Percentiles rank a stretch among this genome's conserved stretches.
Conservation (phyloP, 164 flowering plant genomes). For the Protea cynaroides region DNA sequence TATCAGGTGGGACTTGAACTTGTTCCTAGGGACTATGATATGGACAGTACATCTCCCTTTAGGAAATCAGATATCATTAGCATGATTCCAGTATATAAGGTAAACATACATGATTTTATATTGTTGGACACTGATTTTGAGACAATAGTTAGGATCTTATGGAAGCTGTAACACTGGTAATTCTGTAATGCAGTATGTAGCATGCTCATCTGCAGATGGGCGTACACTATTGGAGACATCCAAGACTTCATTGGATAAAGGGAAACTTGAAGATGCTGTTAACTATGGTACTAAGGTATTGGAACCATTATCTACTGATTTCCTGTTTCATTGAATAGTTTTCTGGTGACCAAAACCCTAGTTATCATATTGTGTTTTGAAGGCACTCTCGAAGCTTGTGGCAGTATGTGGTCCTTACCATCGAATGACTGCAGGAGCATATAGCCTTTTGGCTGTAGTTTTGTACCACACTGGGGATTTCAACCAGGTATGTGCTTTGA, state of each 20-base stretch:
- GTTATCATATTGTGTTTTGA: slow-evolving; percentile 17
- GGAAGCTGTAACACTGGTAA: background rate
- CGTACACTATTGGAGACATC: slow-evolving; percentile 88
- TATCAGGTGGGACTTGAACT: slow-evolving; percentile 90
- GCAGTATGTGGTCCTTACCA: slow-evolving; percentile 94
- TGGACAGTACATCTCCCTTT: slow-evolving; percentile 71
- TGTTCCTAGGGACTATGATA: slow-evolving; percentile 86
- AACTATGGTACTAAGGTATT: slow-evolving; percentile 88
- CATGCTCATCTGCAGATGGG: slow-evolving; percentile 98
- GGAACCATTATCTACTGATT: background rate
- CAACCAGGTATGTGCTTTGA: slow-evolving; percentile 57
- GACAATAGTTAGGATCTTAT: background rate
- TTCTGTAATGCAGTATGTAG: slow-evolving; percentile 64
- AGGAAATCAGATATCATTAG: slow-evolving; percentile 61
- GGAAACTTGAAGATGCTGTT: slow-evolving; percentile 97
- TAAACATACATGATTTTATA: slow-evolving; percentile 23
- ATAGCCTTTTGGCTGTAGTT: slow-evolving; percentile 95
- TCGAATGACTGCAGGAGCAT: slow-evolving; percentile 97
- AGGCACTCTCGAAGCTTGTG: slow-evolving; percentile 90
- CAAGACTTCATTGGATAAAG: slow-evolving; percentile 92
- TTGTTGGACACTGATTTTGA: background rate
- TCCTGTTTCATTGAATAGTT: background rate
- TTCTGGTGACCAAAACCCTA: background rate
- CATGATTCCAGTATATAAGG: slow-evolving; percentile 93
- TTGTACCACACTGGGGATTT: slow-evolving; percentile 96